phyloP scores from a whole-genome alignment of 768 basidiomycete species.

The Tulasnella sp. region DNA sequence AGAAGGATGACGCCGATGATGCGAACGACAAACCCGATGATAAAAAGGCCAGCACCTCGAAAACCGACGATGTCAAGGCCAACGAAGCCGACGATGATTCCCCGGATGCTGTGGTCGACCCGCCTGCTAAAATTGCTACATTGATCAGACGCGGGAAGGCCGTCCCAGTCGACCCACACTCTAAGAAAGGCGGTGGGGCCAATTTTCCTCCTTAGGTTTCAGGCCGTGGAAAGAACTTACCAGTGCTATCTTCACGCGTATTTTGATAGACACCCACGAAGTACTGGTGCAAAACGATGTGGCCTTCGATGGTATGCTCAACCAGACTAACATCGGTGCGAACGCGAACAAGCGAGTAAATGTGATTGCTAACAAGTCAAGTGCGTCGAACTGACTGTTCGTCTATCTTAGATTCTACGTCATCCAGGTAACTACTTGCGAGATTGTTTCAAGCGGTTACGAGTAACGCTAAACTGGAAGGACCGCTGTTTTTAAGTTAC shows the following conservation, averaged over 20 bases:
- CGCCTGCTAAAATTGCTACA: slow-evolving; percentile 16
- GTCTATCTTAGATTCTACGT: too few species aligned
- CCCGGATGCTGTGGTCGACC: too few species aligned
- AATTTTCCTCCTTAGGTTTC: neutral
- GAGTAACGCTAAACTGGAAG: too few species aligned
- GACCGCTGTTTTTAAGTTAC: slow-evolving; percentile 18
- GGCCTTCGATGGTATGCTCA: slow-evolving; percentile 20
- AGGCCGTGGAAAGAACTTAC: neutral
- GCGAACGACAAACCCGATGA: slow-evolving; percentile 3
- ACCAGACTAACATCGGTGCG: slow-evolving; percentile 18
- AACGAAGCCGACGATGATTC: too few species aligned
- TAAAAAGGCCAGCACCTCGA: too few species aligned
- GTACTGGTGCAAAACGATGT: slow-evolving; percentile 17
- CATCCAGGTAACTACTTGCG: too few species aligned
- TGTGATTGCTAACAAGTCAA: neutral
- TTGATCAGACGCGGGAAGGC: slow-evolving; percentile 18
- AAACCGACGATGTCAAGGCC: neutral
- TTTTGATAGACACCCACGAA: slow-evolving; percentile 16
- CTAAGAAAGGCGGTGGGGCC: slow-evolving; percentile 11
- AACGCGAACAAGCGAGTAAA: slow-evolving; percentile 16
- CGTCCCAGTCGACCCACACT: slow-evolving; percentile 19
- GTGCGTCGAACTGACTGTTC: too few species aligned
- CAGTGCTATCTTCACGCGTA: neutral
- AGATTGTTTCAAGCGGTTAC: too few species aligned
- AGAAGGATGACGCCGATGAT: neutral